Evolutionary conservation across 2,329 filamentous ascomycete species (phyloP), one percentile per base, ranked within the genome.

Genomic region (Fusarium pseudoanthophilum): DNA sequence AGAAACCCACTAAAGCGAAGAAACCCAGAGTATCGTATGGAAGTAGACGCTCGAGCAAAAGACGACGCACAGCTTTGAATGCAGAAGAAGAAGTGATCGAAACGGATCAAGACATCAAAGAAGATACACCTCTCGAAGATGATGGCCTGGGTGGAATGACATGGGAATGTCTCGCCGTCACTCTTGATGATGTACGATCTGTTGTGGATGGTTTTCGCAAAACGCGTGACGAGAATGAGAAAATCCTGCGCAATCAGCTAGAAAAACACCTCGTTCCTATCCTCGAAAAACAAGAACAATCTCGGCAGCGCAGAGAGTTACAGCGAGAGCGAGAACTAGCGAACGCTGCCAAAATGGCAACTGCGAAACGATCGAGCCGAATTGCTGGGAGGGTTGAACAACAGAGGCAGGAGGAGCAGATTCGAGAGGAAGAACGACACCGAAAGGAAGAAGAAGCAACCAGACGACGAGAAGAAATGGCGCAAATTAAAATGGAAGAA

Each of bases 121-220:
- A 83, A 28, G 70, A 79, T 32, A 49, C 32, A 28, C 51, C 48
- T 34, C 65, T 81, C 28, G 83, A 84, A 70, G 87, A 92, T 65
- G 88, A 93, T 72, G 91, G 91, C 2, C 87, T 95, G 24, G 93
- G 91, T 24, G 92, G 91, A 11, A 92, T 92, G 83, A 93, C 89
- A 69, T 99, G 96, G 95, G 95, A 98, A 80, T 98, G 95, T 78
- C 79, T 99, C 46, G 96, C 95, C 43, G 89, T 97, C 60, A 94
- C 92, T 2, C 84, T 97, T 26, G 86, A 91, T 24, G 94, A 99
- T 59, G 93, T 97, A 72, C 89, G 89, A 59, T 82, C 85, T 4
- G 92, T 98, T 67, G 81, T 98, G 60, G 86, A 89, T 11, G 89
- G 87, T 1, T 90, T 98, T 42, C 88, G 89, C 49, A 94, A 92